Evolutionary conservation across 2,329 filamentous ascomycete species (phyloP), one percentile per base, ranked within the genome.

Genomic region (Zymoseptoria brevis): DNA sequence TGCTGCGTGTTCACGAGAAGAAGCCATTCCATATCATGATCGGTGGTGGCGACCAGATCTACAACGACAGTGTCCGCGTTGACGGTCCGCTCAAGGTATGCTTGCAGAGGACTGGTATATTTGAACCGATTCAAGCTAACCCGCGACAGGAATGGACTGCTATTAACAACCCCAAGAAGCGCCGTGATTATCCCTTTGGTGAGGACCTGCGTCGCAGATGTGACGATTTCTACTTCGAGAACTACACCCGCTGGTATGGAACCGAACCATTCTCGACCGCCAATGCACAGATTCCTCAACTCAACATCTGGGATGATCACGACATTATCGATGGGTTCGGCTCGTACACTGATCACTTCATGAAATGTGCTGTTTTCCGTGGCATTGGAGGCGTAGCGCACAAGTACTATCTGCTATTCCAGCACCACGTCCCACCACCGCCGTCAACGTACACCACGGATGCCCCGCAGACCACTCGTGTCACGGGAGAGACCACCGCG

Each of bases 21-120:
- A 78, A 78, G 63, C 83, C 84, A 7, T 85, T 87, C 71, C 83
- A 85, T 68, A 81, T 85, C 64, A 89, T 87, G 86, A 83, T 96
- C 62, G 93, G 93, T 56, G 93, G 93, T 59, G 93, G 93, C 60
- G 93, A 97, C 71, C 93, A 96, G 75, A 85, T 87, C 65, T 87
- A 87, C 74, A 86, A 87, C 64, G 84, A 87, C 58, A 89, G 89
- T 22, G 90, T 97, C 64, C 83, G 93, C 63, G 90, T 96, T 1
- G 79, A 86, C 55, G 93, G 92, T 0, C 93, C 93, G 1, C 76
- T 97, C 51, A 53, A 53, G 51, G 51, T 53, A 53, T 30, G 51
- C 9, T 1, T 51, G 62, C 50, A 26, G 8, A 13, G 9, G 22
- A 26, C 16, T 53, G 19, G 19, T 13, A 53, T 29, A 29, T 11